Percentiles rank a stretch among this genome's conserved stretches.
These are phyloP conservation scores for Ceratobasidium sp. DNA, from an alignment of 1,284 basidiomycete species.

Conservation along the genomic window DNA sequence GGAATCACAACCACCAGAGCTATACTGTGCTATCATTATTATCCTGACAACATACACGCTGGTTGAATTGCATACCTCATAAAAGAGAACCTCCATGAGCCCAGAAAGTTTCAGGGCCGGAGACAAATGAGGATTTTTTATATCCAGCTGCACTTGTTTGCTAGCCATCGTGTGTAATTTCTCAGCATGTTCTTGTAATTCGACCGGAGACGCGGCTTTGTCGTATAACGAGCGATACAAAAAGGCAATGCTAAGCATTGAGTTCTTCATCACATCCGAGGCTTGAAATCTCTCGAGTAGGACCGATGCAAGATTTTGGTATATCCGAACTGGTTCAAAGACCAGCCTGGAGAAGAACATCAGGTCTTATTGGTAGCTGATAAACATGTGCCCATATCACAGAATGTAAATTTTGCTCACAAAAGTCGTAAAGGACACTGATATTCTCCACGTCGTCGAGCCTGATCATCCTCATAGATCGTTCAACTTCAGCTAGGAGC, in stretches of 20 bases:
- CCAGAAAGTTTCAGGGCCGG: constrained; percentile 30
- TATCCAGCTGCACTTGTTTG: constrained; percentile 29
- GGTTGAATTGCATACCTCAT: constrained; percentile 18
- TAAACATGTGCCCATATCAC: neutral
- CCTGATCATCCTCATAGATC: constrained; percentile 38
- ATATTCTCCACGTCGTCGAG: constrained; percentile 30
- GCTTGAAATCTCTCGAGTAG: constrained; percentile 41
- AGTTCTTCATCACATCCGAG: constrained; percentile 38
- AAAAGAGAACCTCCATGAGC: constrained; percentile 43
- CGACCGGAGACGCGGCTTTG: constrained; percentile 24
- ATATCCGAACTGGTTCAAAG: constrained; percentile 43
- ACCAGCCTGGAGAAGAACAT: constrained; percentile 45
- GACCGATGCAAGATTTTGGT: constrained; percentile 41
- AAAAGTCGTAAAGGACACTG: constrained; percentile 40
- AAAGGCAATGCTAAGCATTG: constrained; percentile 40
- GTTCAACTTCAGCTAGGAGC: constrained; percentile 39
- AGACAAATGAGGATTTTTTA: constrained; percentile 29
- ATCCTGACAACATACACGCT: neutral
- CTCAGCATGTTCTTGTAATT: constrained; percentile 28
- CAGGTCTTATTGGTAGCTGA: constrained; percentile 19
- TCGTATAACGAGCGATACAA: constrained; percentile 40
- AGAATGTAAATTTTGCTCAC: constrained; percentile 4
- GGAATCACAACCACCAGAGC: constrained; percentile 38
- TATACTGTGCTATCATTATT: constrained; percentile 34
- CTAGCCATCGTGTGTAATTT: constrained; percentile 31